Conservation (phyloP, 441 rosid species). For the Mallotus repandus region DNA sequence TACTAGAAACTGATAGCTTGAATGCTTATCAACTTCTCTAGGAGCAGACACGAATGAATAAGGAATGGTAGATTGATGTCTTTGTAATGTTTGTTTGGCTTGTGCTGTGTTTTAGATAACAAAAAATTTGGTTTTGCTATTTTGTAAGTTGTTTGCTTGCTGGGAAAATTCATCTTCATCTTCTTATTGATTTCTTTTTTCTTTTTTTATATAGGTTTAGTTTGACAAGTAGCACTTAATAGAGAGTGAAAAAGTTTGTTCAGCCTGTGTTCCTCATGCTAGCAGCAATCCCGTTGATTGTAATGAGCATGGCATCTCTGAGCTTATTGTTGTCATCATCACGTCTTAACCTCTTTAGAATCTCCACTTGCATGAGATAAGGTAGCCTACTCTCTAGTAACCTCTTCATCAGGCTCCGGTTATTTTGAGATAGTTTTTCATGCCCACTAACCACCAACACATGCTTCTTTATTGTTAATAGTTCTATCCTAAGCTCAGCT, state of each 20-base stretch:
- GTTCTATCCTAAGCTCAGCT: constrained; percentile 61
- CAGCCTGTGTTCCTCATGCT: constrained; percentile 93
- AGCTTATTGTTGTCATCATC: constrained; percentile 77
- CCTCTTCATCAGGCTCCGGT: constrained; percentile 74
- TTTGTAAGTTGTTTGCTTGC: too few relatives aligned
- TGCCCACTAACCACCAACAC: constrained; percentile 6
- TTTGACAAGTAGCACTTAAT: neutral
- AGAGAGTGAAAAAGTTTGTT: constrained; percentile 10
- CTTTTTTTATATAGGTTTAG: too few relatives aligned
- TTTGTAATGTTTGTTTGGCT: too few relatives aligned
- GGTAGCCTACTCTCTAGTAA: constrained; percentile 88
- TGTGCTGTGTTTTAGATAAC: too few relatives aligned
- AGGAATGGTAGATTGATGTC: too few relatives aligned
- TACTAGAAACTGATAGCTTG: too few relatives aligned
- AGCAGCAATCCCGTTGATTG: constrained; percentile 91
- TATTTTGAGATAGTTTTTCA: constrained; percentile 68
- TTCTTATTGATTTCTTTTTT: too few relatives aligned
- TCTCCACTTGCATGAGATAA: constrained; percentile 86
- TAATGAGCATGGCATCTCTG: constrained; percentile 85
- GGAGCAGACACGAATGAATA: too few relatives aligned
- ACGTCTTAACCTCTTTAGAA: constrained; percentile 74
- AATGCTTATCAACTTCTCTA: too few relatives aligned
- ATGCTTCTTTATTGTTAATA: constrained; percentile 6
- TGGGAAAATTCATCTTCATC: too few relatives aligned
- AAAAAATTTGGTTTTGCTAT: too few relatives aligned